Evolutionary conservation across 352 stramenopile species (phyloP).

Genomic region (Phytophthora podocarpi): DNA sequence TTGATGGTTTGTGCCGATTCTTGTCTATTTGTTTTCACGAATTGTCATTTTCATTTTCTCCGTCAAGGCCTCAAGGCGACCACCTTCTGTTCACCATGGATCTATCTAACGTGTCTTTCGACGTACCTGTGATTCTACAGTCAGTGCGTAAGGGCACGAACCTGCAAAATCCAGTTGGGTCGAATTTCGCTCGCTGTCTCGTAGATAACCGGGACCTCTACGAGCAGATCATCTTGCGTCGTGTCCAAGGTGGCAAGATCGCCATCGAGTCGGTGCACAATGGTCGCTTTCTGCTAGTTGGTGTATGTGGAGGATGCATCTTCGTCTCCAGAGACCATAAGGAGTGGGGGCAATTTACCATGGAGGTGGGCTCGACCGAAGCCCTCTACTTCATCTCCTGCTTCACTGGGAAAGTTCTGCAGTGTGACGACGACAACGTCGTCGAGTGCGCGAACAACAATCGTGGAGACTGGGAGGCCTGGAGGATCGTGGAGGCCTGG

Average conservation of each 20-base stretch:
- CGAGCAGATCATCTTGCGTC: slow-evolving; percentile 23
- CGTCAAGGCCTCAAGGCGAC: background rate
- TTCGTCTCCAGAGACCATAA: slow-evolving; percentile 32
- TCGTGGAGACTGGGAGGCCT: slow-evolving; percentile 19
- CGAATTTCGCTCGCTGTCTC: slow-evolving; percentile 1
- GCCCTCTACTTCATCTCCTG: slow-evolving; percentile 35
- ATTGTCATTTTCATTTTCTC: too few species aligned
- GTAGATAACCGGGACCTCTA: slow-evolving; percentile 7
- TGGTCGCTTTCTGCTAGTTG: slow-evolving; percentile 2
- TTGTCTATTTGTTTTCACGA: too few species aligned
- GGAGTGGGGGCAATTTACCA: slow-evolving; percentile 33
- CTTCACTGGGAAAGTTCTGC: slow-evolving; percentile 25
- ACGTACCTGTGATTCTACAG: slow-evolving; percentile 16
- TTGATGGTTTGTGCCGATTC: background rate
- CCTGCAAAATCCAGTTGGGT: slow-evolving; percentile 23
- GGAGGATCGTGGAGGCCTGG: slow-evolving; percentile 30
- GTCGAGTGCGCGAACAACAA: slow-evolving; percentile 31
- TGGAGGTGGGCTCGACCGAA: slow-evolving; percentile 29
- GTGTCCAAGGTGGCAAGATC: slow-evolving; percentile 5
- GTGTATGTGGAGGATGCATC: slow-evolving; percentile 15
- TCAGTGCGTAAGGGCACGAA: slow-evolving; percentile 7
- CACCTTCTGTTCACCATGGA: too few species aligned
- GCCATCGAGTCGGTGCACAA: slow-evolving; percentile 20
- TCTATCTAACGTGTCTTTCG: slow-evolving; percentile 20
- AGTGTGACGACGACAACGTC: slow-evolving; percentile 18